These are phyloP conservation scores for Rhizophagus clarus DNA, from an alignment of 192 early-diverging fungal species.

Conservation along the genomic window DNA sequence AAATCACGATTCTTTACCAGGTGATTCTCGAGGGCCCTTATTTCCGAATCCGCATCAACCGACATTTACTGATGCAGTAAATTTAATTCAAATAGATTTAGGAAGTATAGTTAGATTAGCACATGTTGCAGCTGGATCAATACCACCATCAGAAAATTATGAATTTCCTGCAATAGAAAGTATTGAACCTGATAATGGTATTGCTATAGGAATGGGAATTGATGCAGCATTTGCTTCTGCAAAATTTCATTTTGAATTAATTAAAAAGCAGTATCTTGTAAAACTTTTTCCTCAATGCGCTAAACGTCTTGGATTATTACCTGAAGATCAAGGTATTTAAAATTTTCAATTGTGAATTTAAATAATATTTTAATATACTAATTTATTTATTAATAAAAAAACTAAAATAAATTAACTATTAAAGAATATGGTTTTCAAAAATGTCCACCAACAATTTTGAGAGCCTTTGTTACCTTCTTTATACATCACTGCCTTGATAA, in stretches of 20 bases:
- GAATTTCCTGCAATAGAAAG: conserved; percentile 54
- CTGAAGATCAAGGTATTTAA: conserved; percentile 51
- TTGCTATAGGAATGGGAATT: conserved; percentile 61
- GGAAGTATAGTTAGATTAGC: conserved; percentile 55
- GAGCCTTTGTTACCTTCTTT: conserved; percentile 65
- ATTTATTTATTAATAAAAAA: no score
- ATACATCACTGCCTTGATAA: conserved; percentile 66
- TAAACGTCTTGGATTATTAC: conserved; percentile 43
- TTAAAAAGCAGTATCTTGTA: conserved; percentile 67
- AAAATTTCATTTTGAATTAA: conserved; percentile 70
- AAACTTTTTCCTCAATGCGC: conserved; percentile 73
- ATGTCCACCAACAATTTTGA: conserved; percentile 71
- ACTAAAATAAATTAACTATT: no score
- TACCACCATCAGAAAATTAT: conserved; percentile 58
- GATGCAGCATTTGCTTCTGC: conserved; percentile 59
- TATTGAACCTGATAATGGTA: conserved; percentile 52
- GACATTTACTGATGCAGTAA: conserved; percentile 56
- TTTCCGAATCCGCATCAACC: conserved; percentile 59
- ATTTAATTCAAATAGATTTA: conserved; percentile 53
- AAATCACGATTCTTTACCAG: not conserved
- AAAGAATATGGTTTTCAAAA: conserved; percentile 60
- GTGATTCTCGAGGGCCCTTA: conserved; percentile 53
- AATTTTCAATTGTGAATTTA: conserved; percentile 13
- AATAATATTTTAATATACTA: no score
- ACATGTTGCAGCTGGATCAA: conserved; percentile 61